Base-by-base conservation (phyloP, 2,329 filamentous ascomycete genomes). In the Alternaria solani region DNA sequence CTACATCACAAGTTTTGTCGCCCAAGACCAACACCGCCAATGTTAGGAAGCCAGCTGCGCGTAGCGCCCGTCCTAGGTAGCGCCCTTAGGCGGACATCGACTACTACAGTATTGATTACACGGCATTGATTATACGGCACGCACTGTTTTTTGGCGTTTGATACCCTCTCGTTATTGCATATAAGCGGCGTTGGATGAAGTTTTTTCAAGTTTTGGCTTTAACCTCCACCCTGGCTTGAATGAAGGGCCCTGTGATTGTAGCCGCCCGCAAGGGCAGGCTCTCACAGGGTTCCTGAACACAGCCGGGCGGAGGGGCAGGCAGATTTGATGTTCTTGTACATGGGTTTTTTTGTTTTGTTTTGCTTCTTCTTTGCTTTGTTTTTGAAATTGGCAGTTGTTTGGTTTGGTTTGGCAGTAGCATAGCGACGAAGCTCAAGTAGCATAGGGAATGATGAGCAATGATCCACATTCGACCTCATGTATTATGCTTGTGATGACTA, bases 11-110 rank as follows among this genome's bases (percentile, higher is more conserved):
- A 8, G 60, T 73, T 2, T 53, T 73, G 3, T 73, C 70, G 25
- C 70, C 70, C n/a, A 73, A 73, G 46, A 70, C 60, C 36, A 62
- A 66, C 44, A 66, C 69, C 23, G 49, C 55, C 43, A 64, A 65
- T 14, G 56, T 59, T 7, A 48, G 55, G n/a, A 71, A 71, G 55
- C 57, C 67, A 18, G 55, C 68, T 53, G 64, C 65, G 14, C 61
- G 64, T 61, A 68, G 39, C 54, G 59, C 57, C 53, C 64, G 65
- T 39, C 62, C 66, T 51, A 56, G 67, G 53, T 71, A 71, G 65
- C 43, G 51, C 59, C 67, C 64, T 57, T 63, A 57, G 57, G 57
- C 53, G 55, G 53, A 60, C 23, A 11, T 30, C 44, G 49, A 49
- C 36, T 58, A 42, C 57, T 46, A 7, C 57, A 63, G 52, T 57